Evolutionary conservation across 805 yeast genomes (phyloP).

Genomic region (Suhomyces kilbournensis): DNA sequence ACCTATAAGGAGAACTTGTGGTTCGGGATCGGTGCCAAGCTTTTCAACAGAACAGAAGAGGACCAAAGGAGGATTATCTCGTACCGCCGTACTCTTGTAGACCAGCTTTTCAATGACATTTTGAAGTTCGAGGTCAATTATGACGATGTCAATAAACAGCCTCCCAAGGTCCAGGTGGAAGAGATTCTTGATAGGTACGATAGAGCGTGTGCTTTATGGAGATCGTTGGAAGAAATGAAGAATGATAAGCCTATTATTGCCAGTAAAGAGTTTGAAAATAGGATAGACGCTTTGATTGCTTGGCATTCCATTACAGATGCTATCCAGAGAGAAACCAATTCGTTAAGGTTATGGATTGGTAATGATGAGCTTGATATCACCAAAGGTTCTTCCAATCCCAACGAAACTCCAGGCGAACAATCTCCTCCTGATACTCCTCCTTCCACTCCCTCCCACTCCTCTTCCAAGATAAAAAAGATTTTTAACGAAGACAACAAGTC

Average conservation of each 20-base stretch:
- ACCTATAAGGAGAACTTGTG: conserved; percentile 72
- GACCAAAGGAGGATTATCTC: conserved; percentile 70
- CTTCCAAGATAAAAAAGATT: conserved; percentile 21
- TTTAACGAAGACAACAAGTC: conserved; percentile 62
- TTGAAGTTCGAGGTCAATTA: conserved; percentile 57
- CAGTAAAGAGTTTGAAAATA: conserved; percentile 56
- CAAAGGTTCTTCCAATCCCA: conserved; percentile 22
- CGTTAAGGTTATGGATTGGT: conserved; percentile 78
- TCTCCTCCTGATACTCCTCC: conserved; percentile 10
- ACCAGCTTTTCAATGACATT: conserved; percentile 67
- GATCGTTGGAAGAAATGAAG: conserved; percentile 72
- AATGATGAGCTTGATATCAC: conserved; percentile 71
- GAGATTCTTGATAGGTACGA: conserved; percentile 59
- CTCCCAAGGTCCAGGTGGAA: conserved; percentile 48
- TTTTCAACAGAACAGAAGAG: conserved; percentile 73
- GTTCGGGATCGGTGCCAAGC: conserved; percentile 82
- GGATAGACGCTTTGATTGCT: conserved; percentile 75
- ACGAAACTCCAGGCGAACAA: conserved; percentile 13
- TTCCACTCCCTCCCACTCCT: conserved; percentile 10
- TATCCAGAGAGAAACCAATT: conserved; percentile 56
- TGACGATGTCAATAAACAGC: conserved; percentile 25
- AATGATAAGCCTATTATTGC: conserved; percentile 72
- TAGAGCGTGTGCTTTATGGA: conserved; percentile 73
- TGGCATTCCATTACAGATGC: conserved; percentile 79
- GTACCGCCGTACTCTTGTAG: conserved; percentile 70